Evolutionary conservation across 305 asterid genomes (phyloP), one percentile per base, ranked within the genome.

Genomic region (Plantago lanceolata): DNA sequence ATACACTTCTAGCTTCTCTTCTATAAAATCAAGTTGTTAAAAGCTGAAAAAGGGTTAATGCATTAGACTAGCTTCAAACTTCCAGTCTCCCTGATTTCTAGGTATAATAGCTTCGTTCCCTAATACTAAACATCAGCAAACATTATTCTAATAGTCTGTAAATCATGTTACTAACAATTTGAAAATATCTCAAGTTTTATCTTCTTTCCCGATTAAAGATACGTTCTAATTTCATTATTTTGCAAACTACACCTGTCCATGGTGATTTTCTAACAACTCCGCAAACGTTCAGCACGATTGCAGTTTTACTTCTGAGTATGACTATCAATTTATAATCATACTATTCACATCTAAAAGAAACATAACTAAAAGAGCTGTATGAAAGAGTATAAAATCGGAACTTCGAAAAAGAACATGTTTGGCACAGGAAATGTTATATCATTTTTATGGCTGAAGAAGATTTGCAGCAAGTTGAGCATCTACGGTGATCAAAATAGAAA

Each of bases 401-500:
- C 20, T 56, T 29, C 45, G 21, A 29, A 28, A 35, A 56, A 55
- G 37, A 16, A 19, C 15, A 56, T 16, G 19, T 37, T 55, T 37
- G 20, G 16, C 7, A 56, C 61, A n/a, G 2, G 45, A 56, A 56
- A 16, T 28, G 18, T 56, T 19, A 56, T 13, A 16, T 37, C 14
- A 8, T 16, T 16, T 55, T 56, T 56, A 56, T 56, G 61, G 45
- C 17, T 29, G 20, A 17, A 28, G 45, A 56, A 29, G 19, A 7
- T 29, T 56, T 40, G 24, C 56, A 15, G 61, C 37, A 19, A n/a
- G 33, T 56, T 56, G 31, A 43, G 64, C 49, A 59, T 15, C 64
- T 40, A 59, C 8, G 20, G 20, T 28, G 45, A 28, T 43, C n/a
- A 37, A 43, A 17, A 40, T 19, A 20, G 35, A 43, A 35, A 44